Evolutionary conservation across 306 rosid genomes (phyloP).

Genomic region (Begonia loranthoides): DNA sequence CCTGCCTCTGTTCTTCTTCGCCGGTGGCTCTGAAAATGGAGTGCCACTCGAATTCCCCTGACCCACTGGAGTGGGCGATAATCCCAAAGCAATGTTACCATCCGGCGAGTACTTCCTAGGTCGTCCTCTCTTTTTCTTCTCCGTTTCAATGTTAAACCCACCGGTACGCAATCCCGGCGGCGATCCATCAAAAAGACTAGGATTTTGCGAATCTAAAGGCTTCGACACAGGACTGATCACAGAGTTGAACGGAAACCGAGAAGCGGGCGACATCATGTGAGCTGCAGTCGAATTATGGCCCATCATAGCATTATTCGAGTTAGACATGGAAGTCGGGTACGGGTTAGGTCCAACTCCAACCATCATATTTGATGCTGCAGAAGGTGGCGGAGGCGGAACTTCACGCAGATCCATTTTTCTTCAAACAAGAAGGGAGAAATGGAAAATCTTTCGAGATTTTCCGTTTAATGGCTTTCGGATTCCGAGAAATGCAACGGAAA

Average conservation of each 20-base stretch:
- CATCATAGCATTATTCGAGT: constrained; percentile 21
- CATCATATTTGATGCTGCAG: constrained; percentile 32
- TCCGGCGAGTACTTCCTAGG: constrained; percentile 69
- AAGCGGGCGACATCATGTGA: constrained; percentile 29
- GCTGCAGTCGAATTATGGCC: constrained; percentile 31
- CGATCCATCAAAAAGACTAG: constrained; percentile 44
- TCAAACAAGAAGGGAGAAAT: constrained; percentile 5
- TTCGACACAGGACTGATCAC: constrained; percentile 15
- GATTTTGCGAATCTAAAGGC: constrained; percentile 30
- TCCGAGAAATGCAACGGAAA: not conserved
- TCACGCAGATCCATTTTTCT: constrained; percentile 63
- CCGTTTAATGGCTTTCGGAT: not conserved
- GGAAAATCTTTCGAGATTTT: not conserved
- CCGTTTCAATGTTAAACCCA: constrained; percentile 33
- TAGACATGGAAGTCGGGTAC: constrained; percentile 21
- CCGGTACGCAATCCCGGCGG: constrained; percentile 28
- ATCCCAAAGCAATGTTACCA: constrained; percentile 57
- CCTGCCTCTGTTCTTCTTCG: constrained; percentile 62
- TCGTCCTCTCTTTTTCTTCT: constrained; percentile 80
- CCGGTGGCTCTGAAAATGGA: constrained; percentile 39
- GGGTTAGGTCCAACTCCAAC: constrained; percentile 33
- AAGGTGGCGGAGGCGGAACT: constrained; percentile 15
- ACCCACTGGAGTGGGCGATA: constrained; percentile 36
- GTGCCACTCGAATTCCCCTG: constrained; percentile 40
- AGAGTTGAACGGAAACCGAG: constrained; percentile 57